Evolutionary conservation across 179 eudicot species (phyloP), one percentile per base, ranked within the genome.

Genomic region (Amaranthus tricolor): DNA sequence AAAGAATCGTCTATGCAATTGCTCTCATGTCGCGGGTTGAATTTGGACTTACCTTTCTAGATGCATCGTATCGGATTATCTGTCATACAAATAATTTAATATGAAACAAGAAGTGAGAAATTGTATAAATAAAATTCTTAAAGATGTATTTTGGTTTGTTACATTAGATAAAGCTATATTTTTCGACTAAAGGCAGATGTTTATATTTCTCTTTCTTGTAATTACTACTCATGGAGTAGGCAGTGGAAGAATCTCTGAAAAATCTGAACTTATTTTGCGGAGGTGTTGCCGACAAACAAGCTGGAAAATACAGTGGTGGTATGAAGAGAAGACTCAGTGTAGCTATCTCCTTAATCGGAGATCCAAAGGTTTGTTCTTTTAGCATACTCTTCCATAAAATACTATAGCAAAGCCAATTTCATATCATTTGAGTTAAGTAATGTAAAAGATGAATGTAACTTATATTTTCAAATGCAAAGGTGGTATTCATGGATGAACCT

Each of bases 311-410:
- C 61, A 89, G 90, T 73, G 92, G 92, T 55, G 94, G 97, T 12
- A 91, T 91, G 97, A 88, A 87, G 75, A 88, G 94, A 85, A 83
- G 97, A 78, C 90, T 91, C 49, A 89, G 96, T 77, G 93, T 91
- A 11, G 96, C 96, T 44, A 87, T 88, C 76, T 83, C 93, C 49
- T 83, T 91, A 2, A 85, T 91, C 77, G 92, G 97, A 19, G 84
- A 91, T 83, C 97, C 97, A 61, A 88, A 88, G 82, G 93, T 89
- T 86, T 40, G 54, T 63, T 53, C 48, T 64, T 2, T 1, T 43
- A 7, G 44, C 52, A 53, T 63, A 4, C 24, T 20, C 20, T 59
- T 60, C 14, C 6, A 17, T 5, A 9, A 14, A 47, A 47, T 31
- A 31, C 3, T 31, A 16, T 16, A 24, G 45, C 65, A 24, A 61